phyloP scores from a whole-genome alignment of 371 early-diverging fungal genomes.

The Apophysomyces elegans region DNA sequence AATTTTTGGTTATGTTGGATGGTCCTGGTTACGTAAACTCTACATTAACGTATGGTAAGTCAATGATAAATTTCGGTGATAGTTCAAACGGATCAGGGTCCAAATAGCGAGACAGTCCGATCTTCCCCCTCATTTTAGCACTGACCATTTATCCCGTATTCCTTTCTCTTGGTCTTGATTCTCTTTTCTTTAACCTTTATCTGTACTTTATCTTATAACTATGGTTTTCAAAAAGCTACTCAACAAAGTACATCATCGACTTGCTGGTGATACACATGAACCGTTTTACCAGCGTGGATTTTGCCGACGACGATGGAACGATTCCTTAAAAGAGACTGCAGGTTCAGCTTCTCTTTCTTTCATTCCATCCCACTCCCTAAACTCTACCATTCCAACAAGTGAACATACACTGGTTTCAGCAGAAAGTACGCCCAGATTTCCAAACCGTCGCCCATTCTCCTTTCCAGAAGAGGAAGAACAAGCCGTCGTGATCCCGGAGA shows the following conservation, averaged over 20 bases:
- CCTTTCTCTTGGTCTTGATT: background rate
- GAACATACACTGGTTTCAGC: background rate
- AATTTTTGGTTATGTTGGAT: too few species aligned
- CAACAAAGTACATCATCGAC: conserved; percentile 9
- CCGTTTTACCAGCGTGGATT: background rate
- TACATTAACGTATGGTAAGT: too few species aligned
- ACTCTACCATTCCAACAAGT: background rate
- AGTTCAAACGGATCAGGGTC: too few species aligned
- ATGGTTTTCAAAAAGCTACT: conserved; percentile 1
- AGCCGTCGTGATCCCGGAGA: background rate
- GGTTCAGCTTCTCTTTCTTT: background rate
- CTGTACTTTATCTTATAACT: background rate
- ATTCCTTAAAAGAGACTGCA: background rate
- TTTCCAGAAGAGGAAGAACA: background rate
- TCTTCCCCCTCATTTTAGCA: conserved; percentile 4
- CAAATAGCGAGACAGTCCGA: too few species aligned
- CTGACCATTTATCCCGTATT: conserved; percentile 10
- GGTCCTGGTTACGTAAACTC: too few species aligned
- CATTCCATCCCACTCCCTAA: conserved; percentile 3
- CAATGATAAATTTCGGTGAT: too few species aligned
- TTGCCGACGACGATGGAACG: background rate
- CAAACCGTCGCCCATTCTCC: background rate
- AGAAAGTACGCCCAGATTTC: background rate
- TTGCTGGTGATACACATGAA: conserved; percentile 5
- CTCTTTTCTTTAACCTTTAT: background rate